Conservation (phyloP, 495 filamentous ascomycete genomes). For the Talaromyces liani region DNA sequence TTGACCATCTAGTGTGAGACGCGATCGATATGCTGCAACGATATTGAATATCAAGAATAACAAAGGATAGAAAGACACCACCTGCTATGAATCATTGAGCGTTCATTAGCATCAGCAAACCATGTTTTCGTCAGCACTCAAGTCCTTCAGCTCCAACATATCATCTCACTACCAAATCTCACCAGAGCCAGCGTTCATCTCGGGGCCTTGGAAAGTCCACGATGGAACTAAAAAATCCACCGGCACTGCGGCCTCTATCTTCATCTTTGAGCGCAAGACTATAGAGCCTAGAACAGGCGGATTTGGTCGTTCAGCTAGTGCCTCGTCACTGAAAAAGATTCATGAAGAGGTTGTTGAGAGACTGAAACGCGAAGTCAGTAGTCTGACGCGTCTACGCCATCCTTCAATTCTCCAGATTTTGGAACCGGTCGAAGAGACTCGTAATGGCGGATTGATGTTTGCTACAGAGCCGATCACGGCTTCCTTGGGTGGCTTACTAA, state of each 20-base stretch:
- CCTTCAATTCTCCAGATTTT: slow-evolving; percentile 87
- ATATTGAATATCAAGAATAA: neutral
- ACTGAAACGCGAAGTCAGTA: slow-evolving; percentile 82
- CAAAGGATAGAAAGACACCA: neutral
- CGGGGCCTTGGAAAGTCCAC: slow-evolving; percentile 95
- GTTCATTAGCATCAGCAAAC: slow-evolving; percentile 16
- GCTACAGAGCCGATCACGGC: slow-evolving; percentile 86
- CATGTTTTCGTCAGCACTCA: slow-evolving; percentile 89
- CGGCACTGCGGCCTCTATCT: slow-evolving; percentile 79
- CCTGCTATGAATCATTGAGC: neutral
- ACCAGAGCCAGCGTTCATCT: slow-evolving; percentile 56
- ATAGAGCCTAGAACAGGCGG: slow-evolving; percentile 62
- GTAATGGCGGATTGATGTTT: slow-evolving; percentile 88
- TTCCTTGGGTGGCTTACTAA: slow-evolving; percentile 72
- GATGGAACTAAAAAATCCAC: slow-evolving; percentile 95
- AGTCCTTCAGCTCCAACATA: slow-evolving; percentile 89
- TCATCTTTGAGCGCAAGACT: slow-evolving; percentile 85
- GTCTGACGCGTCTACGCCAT: slow-evolving; percentile 78
- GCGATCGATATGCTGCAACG: neutral
- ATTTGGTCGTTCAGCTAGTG: slow-evolving; percentile 51
- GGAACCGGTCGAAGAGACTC: slow-evolving; percentile 91
- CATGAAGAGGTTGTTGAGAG: slow-evolving; percentile 86
- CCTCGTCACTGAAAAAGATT: slow-evolving; percentile 62
- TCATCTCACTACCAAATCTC: slow-evolving; percentile 79
- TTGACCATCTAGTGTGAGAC: neutral